Evolutionary conservation across 352 stramenopile genomes (phyloP).

Genomic region (Phytophthora ohioensis): DNA sequence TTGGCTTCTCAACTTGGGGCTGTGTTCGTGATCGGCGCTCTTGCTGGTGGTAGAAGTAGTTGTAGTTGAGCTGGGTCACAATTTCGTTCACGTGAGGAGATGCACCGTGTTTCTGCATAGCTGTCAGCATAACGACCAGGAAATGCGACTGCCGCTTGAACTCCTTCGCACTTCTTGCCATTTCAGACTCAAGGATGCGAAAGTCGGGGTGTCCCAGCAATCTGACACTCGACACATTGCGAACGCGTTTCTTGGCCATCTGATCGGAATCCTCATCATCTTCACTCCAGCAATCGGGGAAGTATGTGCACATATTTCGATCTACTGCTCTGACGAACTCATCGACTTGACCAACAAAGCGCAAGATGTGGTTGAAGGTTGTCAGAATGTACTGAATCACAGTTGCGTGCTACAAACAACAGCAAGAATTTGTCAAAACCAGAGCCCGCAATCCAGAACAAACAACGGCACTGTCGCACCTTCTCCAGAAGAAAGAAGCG

Average conservation of each 20-base stretch:
- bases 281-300: conserved; percentile 25
- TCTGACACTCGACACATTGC: conserved; percentile 4
- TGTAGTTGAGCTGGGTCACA: conserved; percentile 81
- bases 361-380: conserved; percentile 80
- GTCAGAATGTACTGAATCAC: conserved; percentile 78
- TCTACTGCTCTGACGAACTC: conserved; percentile 61
- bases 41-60: conserved; percentile 70
- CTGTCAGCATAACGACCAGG: conserved; percentile 74
- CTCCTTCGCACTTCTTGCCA: conserved; percentile 54
- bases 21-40: conserved; percentile 25
- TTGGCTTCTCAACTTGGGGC: conserved; percentile 1
- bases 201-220: conserved; percentile 39
- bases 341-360: conserved; percentile 63
- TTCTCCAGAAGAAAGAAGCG: conserved; percentile 80
- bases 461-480: conserved; percentile 35
- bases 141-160: conserved; percentile 76
- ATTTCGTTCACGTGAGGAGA: conserved; percentile 77
- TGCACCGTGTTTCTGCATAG: conserved; percentile 77
- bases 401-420: conserved; percentile 49
- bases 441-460: neutral
- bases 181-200: conserved; percentile 39
- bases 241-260: neutral
- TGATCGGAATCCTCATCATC: conserved; percentile 1
- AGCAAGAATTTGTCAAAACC: conserved; percentile 8
- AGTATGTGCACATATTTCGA: conserved; percentile 51